Conservation (phyloP, 2,329 filamentous ascomycete genomes). For the Neoarthrinium moseri region DNA sequence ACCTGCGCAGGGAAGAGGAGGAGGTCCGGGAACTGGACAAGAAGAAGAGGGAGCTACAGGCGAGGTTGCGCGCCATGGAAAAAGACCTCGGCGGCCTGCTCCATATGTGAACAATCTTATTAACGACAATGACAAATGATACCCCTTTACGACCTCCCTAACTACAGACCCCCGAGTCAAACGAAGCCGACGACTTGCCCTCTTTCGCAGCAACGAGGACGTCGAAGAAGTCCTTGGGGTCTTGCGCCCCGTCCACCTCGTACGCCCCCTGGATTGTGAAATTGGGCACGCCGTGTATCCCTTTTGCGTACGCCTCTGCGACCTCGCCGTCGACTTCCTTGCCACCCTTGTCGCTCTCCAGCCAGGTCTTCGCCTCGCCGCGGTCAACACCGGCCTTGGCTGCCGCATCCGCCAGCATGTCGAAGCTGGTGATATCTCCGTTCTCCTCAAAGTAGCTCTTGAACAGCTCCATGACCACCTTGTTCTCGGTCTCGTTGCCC, state of each 20-base stretch:
- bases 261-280: conserved; percentile 65
- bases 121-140: too few species aligned
- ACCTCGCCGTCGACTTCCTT: conserved; percentile 50
- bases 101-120: background rate
- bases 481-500: conserved; percentile 46
- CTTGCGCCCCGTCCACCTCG: conserved; percentile 64
- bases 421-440: conserved; percentile 54
- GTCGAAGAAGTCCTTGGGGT: conserved; percentile 59
- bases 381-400: conserved; percentile 48
- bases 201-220: conserved; percentile 53
- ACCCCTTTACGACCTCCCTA: too few species aligned
- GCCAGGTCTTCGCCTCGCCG: conserved; percentile 40
- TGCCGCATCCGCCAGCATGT: conserved; percentile 44
- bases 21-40: conserved; percentile 56
- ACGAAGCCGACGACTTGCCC: conserved; percentile 8
- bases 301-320: conserved; percentile 40
- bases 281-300: conserved; percentile 63
- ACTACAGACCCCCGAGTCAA: too few species aligned
- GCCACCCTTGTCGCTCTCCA: conserved; percentile 32
- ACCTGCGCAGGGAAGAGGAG: conserved; percentile 67
- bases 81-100: conserved; percentile 53
- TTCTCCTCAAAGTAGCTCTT: conserved; percentile 57
- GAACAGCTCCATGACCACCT: conserved; percentile 60
- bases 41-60: conserved; percentile 56
- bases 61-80: conserved; percentile 51